phyloP scores from a whole-genome alignment of 129 eudicot genomes.

The Smallanthus sonchifolius region DNA sequence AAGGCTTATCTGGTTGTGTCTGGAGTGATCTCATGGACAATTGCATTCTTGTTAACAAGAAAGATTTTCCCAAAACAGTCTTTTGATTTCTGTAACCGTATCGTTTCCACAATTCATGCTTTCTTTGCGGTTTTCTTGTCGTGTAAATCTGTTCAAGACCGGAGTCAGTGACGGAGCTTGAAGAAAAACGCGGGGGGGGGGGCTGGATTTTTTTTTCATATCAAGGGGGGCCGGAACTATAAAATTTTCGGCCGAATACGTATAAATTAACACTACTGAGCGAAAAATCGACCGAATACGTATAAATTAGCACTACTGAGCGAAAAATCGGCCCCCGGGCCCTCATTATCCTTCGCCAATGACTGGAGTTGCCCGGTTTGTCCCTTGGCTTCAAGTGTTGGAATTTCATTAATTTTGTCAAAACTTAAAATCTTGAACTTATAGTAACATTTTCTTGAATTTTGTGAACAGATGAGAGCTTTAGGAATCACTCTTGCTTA shows the following conservation, averaged over 20 bases:
- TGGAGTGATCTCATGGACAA: conserved; percentile 68
- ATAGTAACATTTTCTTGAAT: conserved; percentile 10
- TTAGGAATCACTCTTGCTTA: conserved; percentile 57
- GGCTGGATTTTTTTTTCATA: too few species aligned
- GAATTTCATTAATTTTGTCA: background rate
- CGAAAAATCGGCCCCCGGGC: too few species aligned
- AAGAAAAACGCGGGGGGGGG: too few species aligned
- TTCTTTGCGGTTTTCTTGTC: conserved; percentile 58
- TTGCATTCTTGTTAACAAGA: conserved; percentile 47
- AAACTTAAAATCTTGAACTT: conserved; percentile 12
- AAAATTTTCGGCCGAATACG: too few species aligned
- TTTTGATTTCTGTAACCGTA: conserved; percentile 78
- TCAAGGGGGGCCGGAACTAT: too few species aligned
- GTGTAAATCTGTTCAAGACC: conserved; percentile 59
- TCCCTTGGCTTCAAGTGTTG: conserved; percentile 42
- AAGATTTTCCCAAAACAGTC: conserved; percentile 60
- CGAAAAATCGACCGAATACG: too few species aligned
- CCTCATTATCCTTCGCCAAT: too few species aligned
- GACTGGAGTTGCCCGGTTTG: conserved; percentile 91
- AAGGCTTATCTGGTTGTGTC: conserved; percentile 38
- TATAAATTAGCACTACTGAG: too few species aligned
- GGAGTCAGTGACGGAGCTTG: too few species aligned
- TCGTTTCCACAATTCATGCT: conserved; percentile 81
- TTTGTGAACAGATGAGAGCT: conserved; percentile 58
- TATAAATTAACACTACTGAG: too few species aligned